Evolutionary conservation across 2,329 filamentous ascomycete genomes (phyloP).

Genomic region (Pseudocercospora macadamiae): DNA sequence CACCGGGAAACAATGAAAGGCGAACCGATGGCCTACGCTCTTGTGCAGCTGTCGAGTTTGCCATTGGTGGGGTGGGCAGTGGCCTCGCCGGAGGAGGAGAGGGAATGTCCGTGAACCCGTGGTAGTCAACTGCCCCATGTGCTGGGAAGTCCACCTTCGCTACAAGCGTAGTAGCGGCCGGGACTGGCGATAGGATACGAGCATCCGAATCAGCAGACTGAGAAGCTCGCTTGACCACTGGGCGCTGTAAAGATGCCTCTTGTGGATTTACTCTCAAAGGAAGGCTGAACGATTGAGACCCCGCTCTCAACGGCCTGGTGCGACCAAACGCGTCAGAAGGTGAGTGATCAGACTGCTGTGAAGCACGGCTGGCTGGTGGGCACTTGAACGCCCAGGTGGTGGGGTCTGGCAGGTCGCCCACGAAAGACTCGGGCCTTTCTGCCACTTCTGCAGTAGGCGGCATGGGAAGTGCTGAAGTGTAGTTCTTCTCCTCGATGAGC

Average conservation of each 20-base stretch:
- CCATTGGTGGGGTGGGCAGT: background rate
- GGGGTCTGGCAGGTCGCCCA: constrained; percentile 31
- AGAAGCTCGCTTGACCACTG: constrained; percentile 7
- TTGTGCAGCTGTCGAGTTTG: background rate
- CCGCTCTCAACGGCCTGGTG: constrained; percentile 19
- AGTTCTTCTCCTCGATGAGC: background rate
- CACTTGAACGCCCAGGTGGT: constrained; percentile 23
- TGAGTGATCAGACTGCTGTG: too few relatives aligned
- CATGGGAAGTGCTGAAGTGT: background rate
- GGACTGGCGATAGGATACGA: constrained; percentile 24
- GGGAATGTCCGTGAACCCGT: constrained; percentile 7
- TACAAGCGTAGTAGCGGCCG: constrained; percentile 29
- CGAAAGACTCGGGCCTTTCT: constrained; percentile 31
- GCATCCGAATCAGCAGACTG: constrained; percentile 21
- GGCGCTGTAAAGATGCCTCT: constrained; percentile 25
- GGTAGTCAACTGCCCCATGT: constrained; percentile 8
- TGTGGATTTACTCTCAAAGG: constrained; percentile 41
- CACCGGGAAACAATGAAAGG: constrained; percentile 29
- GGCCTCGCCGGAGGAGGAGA: constrained; percentile 10
- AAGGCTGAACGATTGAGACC: constrained; percentile 33
- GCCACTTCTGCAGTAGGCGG: constrained; percentile 9
- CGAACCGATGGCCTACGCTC: constrained; percentile 11
- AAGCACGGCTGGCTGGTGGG: background rate
- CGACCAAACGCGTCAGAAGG: background rate
- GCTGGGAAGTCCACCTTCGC: constrained; percentile 28